phyloP scores from a whole-genome alignment of 108 stramenopile genomes.

The Craspedostauros australis region DNA sequence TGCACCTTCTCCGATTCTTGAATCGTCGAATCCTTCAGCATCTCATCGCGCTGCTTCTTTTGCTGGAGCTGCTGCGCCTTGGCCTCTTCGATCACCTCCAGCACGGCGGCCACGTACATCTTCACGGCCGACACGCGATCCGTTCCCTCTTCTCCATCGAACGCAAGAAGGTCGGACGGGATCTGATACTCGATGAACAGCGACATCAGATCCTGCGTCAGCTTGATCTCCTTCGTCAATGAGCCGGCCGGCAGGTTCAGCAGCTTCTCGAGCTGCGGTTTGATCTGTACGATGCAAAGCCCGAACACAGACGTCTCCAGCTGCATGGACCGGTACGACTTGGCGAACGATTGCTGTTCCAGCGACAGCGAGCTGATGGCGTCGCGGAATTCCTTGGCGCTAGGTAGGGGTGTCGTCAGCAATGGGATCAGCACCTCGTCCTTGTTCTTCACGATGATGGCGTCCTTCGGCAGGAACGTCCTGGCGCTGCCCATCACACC shows the following conservation, averaged over 20 bases:
- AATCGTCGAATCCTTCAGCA: constrained; percentile 27
- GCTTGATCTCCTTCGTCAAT: constrained; percentile 64
- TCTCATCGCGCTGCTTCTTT: constrained; percentile 1
- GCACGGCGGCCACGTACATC: constrained; percentile 38
- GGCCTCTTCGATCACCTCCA: constrained; percentile 40
- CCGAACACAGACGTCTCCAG: constrained; percentile 60
- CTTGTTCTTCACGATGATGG: constrained; percentile 65
- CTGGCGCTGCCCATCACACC: constrained; percentile 45
- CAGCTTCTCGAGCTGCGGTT: constrained; percentile 65
- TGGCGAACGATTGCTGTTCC: constrained; percentile 67
- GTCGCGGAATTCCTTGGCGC: constrained; percentile 72
- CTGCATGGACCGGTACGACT: constrained; percentile 60
- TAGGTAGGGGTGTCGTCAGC: constrained; percentile 54
- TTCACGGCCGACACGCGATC: constrained; percentile 17
- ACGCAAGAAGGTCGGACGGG: constrained; percentile 59
- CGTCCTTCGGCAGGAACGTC: constrained; percentile 54
- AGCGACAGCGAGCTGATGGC: constrained; percentile 60
- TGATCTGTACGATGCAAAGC: constrained; percentile 52
- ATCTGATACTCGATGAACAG: constrained; percentile 69
- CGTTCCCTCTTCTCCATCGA: constrained; percentile 26
- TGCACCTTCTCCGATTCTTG: too few relatives aligned
- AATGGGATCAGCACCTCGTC: constrained; percentile 66
- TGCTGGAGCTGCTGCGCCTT: constrained; percentile 30
- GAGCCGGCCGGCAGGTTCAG: constrained; percentile 41
- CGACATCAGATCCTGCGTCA: constrained; percentile 59